These are phyloP conservation scores for Gracilaria vermiculophylla DNA, from an alignment of 23 red algal species.

Conservation along the genomic window DNA sequence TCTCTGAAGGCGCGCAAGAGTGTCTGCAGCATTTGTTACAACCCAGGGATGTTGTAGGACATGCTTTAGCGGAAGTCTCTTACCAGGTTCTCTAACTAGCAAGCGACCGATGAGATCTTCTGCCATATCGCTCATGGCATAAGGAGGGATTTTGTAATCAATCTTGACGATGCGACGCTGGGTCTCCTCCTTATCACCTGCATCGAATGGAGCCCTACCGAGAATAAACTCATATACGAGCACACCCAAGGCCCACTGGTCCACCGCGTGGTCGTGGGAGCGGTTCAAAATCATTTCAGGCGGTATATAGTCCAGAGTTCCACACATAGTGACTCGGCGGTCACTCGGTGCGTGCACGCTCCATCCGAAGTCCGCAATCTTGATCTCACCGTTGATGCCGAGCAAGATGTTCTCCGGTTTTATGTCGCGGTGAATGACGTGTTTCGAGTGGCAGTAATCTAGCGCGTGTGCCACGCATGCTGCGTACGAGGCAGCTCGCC, in stretches of 20 bases:
- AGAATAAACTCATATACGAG: slow-evolving; percentile 95
- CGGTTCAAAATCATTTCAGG: slow-evolving; percentile 95
- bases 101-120: slow-evolving; percentile 89
- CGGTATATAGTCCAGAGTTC: slow-evolving; percentile 96
- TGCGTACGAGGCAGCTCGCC: slow-evolving; percentile 80
- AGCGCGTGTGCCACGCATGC: slow-evolving; percentile 85
- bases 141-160: slow-evolving; percentile 50
- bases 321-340: slow-evolving; percentile 87
- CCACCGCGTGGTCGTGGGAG: slow-evolving; percentile 86
- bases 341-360: slow-evolving; percentile 91
- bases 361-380: slow-evolving; percentile 99
- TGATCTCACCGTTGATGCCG: slow-evolving; percentile 86
- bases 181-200: slow-evolving; percentile 76
- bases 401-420: slow-evolving; percentile 99
- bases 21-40: slow-evolving; percentile 71
- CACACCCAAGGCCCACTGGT: slow-evolving; percentile 93
- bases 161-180: slow-evolving; percentile 78
- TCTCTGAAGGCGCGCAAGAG: slow-evolving; percentile 36
- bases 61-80: slow-evolving; percentile 72
- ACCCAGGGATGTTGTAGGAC: slow-evolving; percentile 94
- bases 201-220: slow-evolving; percentile 92
- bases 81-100: slow-evolving; percentile 77
- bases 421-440: slow-evolving; percentile 97
- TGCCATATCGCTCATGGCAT: slow-evolving; percentile 48
- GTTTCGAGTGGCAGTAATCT: slow-evolving; percentile 86